phyloP scores from a whole-genome alignment of 1,284 basidiomycete species.

The Vanrija humicola region DNA sequence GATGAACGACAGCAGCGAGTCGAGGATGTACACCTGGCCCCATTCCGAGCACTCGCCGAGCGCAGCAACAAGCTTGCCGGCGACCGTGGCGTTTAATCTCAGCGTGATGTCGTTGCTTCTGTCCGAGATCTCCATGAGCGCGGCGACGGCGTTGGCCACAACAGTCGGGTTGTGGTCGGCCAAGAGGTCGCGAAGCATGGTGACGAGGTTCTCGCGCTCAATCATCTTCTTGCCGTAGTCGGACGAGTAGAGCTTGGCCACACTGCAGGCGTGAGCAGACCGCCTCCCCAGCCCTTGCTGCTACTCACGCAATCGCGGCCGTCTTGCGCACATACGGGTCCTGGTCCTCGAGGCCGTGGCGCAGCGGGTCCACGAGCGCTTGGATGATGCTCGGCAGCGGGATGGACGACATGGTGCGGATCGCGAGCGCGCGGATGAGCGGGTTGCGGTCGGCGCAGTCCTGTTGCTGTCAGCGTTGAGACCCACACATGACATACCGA shows the following conservation, averaged over 20 bases:
- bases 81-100: conserved; percentile 47
- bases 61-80: conserved; percentile 80
- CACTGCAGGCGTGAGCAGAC: conserved; percentile 43
- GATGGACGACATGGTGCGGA: conserved; percentile 95
- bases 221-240: conserved; percentile 76
- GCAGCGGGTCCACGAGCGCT: conserved; percentile 90
- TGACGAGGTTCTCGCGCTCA: conserved; percentile 88
- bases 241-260: conserved; percentile 93
- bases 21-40: conserved; percentile 98
- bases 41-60: conserved; percentile 98
- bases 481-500: conserved; percentile 46
- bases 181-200: conserved; percentile 67
- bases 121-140: conserved; percentile 77
- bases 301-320: conserved; percentile 66
- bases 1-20: conserved; percentile 86
- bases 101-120: conserved; percentile 56
- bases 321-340: conserved; percentile 98
- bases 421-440: conserved; percentile 89
- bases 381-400: conserved; percentile 97
- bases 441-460: conserved; percentile 95
- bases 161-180: conserved; percentile 93
- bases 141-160: conserved; percentile 95
- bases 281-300: background rate
- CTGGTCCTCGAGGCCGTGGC: conserved; percentile 84
- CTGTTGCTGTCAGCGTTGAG: conserved; percentile 43